Evolutionary conservation across 192 early-diverging fungal genomes (phyloP).

Genomic region (Paraglomus occultum): DNA sequence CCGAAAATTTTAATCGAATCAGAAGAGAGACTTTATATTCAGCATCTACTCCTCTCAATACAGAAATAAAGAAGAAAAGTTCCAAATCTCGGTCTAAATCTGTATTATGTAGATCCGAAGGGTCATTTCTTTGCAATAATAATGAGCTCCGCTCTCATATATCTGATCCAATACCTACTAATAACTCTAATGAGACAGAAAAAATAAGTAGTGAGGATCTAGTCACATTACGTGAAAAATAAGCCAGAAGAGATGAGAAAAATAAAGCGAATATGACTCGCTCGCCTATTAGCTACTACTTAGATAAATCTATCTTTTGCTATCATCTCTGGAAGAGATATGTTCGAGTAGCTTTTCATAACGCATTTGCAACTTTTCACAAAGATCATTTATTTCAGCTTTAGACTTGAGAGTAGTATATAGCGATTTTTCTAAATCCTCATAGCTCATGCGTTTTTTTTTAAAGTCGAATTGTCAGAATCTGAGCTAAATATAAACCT

Average conservation of each 20-base stretch:
- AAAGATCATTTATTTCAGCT: constrained; percentile 10
- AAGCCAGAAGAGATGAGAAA: constrained; percentile 6
- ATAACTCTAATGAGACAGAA: constrained; percentile 5
- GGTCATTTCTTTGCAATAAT: background rate
- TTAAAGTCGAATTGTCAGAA: constrained; percentile 11
- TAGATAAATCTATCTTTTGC: background rate
- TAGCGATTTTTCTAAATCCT: constrained; percentile 12
- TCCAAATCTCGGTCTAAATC: constrained; percentile 22
- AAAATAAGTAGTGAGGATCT: background rate
- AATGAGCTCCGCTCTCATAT: background rate
- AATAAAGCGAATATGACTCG: background rate
- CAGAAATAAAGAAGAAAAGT: constrained; percentile 24
- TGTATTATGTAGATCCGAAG: background rate
- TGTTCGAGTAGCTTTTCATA: constrained; percentile 3
- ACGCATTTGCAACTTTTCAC: constrained; percentile 3
- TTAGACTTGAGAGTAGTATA: background rate
- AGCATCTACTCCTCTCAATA: constrained; percentile 5
- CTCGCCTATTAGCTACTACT: constrained; percentile 2
- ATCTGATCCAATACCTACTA: constrained; percentile 18
- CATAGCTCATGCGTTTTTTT: constrained; percentile 12
- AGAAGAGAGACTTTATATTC: background rate
- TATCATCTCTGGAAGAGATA: background rate
- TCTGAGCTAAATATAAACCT: background rate
- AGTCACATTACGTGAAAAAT: background rate
- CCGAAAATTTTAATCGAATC: constrained; percentile 18